Conservation (phyloP, 352 stramenopile species). For the Pythium plurisporium region DNA sequence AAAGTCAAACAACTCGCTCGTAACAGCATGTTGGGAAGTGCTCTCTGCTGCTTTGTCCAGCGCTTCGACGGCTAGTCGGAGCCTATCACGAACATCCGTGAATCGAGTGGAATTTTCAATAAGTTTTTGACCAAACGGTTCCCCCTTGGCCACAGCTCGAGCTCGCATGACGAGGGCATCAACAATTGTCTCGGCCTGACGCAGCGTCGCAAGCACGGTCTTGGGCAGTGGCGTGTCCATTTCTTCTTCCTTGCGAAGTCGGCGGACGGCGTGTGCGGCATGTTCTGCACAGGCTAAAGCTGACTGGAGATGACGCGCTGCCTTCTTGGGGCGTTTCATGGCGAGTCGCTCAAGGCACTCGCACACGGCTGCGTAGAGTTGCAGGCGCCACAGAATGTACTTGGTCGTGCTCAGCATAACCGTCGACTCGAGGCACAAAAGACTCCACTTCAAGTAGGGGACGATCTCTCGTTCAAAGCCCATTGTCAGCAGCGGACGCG, state of each 20-base stretch:
- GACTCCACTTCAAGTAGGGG: constrained; percentile 54
- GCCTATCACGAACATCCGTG: constrained; percentile 18
- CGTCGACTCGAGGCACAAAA: constrained; percentile 48
- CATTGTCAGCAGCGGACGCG: constrained; percentile 36
- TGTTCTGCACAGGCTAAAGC: constrained; percentile 42
- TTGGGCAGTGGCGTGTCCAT: constrained; percentile 57
- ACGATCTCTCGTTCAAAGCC: constrained; percentile 54
- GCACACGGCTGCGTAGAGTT: constrained; percentile 47
- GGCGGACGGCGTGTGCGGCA: constrained; percentile 31
- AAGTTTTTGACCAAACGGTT: constrained; percentile 22
- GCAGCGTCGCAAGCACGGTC: constrained; percentile 30
- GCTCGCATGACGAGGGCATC: constrained; percentile 30
- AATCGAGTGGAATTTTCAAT: constrained; percentile 34
- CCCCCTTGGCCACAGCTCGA: constrained; percentile 18
- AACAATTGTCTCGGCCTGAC: constrained; percentile 35
- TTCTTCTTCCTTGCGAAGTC: constrained; percentile 70
- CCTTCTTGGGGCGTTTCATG: constrained; percentile 24
- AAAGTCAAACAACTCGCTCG: constrained; percentile 31
- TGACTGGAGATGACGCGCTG: constrained; percentile 26
- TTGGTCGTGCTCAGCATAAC: constrained; percentile 57
- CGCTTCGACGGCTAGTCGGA: constrained; percentile 37
- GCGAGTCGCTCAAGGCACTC: constrained; percentile 56
- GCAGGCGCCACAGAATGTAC: constrained; percentile 61
- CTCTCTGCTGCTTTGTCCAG: constrained; percentile 28
- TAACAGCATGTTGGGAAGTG: not conserved